Evolutionary conservation across 495 filamentous ascomycete genomes (phyloP).

Genomic region (Jackrogersella multiformis): DNA sequence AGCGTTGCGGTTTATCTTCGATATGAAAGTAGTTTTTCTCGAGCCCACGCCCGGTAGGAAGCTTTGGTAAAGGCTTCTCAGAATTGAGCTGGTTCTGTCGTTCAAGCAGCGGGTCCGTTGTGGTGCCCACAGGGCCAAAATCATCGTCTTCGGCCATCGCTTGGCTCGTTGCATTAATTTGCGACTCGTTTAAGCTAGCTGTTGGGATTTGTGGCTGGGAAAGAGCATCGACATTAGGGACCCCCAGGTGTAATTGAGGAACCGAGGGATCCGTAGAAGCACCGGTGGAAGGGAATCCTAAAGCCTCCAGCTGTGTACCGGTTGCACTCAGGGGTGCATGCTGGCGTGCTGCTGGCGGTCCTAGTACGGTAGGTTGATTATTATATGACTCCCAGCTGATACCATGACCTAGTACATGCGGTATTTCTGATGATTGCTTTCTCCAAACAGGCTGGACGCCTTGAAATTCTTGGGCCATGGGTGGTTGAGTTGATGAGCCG

Average conservation of each 20-base stretch:
- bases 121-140: conserved; percentile 13
- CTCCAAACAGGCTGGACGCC: not conserved
- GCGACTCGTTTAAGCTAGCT: not conserved
- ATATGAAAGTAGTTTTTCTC: conserved; percentile 19
- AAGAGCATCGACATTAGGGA: not conserved
- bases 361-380: not conserved
- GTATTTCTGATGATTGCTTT: not conserved
- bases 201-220: not conserved
- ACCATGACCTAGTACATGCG: not conserved
- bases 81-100: conserved; percentile 30
- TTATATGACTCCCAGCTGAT: not conserved
- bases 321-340: not conserved
- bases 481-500: conserved; percentile 10
- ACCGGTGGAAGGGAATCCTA: not conserved
- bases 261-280: not conserved
- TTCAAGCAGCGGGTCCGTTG: conserved; percentile 35
- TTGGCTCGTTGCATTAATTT: not conserved
- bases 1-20: conserved; percentile 18
- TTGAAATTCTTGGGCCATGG: not conserved
- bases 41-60: conserved; percentile 23
- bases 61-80: conserved; percentile 31
- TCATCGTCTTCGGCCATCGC: conserved; percentile 7
- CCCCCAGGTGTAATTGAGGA: not conserved
- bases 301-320: not conserved
- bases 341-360: not conserved